Evolutionary conservation across 768 basidiomycete species (phyloP).

Genomic region (Suillus tomentosus): DNA sequence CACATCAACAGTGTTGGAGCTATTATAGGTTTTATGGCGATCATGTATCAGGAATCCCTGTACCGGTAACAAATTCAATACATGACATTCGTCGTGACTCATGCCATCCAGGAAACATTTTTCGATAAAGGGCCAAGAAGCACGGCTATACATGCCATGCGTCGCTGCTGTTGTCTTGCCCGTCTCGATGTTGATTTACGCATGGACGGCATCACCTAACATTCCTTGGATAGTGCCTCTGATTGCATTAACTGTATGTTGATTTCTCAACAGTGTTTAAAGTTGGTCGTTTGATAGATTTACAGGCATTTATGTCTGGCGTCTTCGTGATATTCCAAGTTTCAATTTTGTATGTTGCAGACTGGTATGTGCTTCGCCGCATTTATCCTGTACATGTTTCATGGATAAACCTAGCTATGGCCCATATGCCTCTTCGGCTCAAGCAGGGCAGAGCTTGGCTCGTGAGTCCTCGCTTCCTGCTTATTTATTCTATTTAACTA

Average conservation of each 20-base stretch:
- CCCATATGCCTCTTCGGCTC: conserved; percentile 53
- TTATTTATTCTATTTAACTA: background rate
- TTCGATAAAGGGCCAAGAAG: conserved; percentile 46
- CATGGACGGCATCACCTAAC: conserved; percentile 58
- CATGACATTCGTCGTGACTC: conserved; percentile 16
- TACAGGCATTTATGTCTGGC: conserved; percentile 43
- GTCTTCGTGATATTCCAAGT: conserved; percentile 47
- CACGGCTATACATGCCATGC: conserved; percentile 58
- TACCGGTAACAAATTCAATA: conserved; percentile 41
- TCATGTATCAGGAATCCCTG: conserved; percentile 50
- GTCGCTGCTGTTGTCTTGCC: conserved; percentile 56
- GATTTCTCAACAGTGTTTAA: background rate
- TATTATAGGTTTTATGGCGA: conserved; percentile 44
- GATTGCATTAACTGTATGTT: conserved; percentile 25
- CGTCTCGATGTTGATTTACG: conserved; percentile 66
- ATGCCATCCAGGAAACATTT: conserved; percentile 29
- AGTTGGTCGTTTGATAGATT: too few relatives aligned
- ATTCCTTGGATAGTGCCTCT: conserved; percentile 60
- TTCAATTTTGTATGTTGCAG: conserved; percentile 50
- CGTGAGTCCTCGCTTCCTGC: conserved; percentile 31
- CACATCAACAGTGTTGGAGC: conserved; percentile 48
- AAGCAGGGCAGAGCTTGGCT: conserved; percentile 52
- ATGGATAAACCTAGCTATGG: conserved; percentile 35
- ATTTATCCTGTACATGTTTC: background rate
- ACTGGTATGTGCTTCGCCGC: conserved; percentile 39